Evolutionary conservation across 441 rosid species (phyloP).

Genomic region (Lepidium campestre): DNA sequence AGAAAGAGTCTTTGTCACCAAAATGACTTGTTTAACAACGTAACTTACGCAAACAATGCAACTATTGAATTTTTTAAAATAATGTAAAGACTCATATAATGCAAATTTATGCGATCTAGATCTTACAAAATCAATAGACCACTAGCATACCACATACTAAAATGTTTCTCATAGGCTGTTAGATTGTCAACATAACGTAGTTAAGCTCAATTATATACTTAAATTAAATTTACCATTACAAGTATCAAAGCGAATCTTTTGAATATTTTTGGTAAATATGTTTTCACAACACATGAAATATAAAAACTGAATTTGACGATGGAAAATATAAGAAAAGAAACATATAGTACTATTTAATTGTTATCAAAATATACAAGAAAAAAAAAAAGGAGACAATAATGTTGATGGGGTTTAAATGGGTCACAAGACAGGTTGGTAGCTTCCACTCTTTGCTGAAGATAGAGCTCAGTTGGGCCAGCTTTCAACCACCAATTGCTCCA

Average conservation of each 20-base stretch:
- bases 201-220: background rate
- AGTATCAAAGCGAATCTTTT: background rate
- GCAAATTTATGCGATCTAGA: constrained; percentile 27
- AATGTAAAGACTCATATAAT: constrained; percentile 6
- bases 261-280: background rate
- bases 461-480: constrained; percentile 26
- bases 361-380: background rate
- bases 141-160: background rate
- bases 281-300: too few species aligned
- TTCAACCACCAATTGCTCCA: constrained; percentile 20
- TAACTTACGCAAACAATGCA: constrained; percentile 17
- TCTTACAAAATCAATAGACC: constrained; percentile 13
- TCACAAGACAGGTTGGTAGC: constrained; percentile 21
- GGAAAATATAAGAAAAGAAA: background rate
- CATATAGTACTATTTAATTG: background rate
- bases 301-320: background rate
- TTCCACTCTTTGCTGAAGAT: constrained; percentile 26
- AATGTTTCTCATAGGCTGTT: background rate
- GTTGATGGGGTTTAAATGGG: constrained; percentile 20
- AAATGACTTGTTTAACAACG: constrained; percentile 11
- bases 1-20: constrained; percentile 8
- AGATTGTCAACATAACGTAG: constrained; percentile 6
- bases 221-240: background rate
- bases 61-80: background rate
- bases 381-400: constrained; percentile 4